Evolutionary conservation across 1,284 basidiomycete species (phyloP), one percentile per base, ranked within the genome.

Genomic region (Rhodotorula sp.): DNA sequence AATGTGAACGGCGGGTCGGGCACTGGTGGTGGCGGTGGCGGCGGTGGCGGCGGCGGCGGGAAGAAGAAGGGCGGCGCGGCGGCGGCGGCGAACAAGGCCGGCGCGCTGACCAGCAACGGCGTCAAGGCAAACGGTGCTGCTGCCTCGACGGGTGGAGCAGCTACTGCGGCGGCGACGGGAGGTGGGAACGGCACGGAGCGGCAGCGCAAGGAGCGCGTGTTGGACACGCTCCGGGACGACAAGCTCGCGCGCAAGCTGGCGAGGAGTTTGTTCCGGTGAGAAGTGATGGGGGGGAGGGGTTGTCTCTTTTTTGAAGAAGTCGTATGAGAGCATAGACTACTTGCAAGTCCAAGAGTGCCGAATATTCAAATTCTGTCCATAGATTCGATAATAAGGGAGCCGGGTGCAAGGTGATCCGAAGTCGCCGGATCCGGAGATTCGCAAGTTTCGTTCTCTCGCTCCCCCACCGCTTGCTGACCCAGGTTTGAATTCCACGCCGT

Each of bases 191-290:
- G n/a, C 19, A 38, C 48, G n/a, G 69, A 64, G 26, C 64, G 64
- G 62, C 64, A 65, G 61, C 64, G 54, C 45, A 65, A 62, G 57
- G 60, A 62, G 48, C 48, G 60, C 31, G 72, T 66, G 54, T 48
- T 70, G 23, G 71, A 71, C 19, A 52, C 55, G 26, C 28, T 76
- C 56, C 34, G 71, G 64, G 74, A 76, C 56, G 74, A 76, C 55
- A 52, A 60, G 57, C 54, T 76, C 31, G 74, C 74, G 60, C 52
- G 73, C 15, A 64, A 62, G 61, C 43, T 76, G 15, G 68, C 67
- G 5, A 34, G 74, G 38, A 71, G 67, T 28, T 61, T 76, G 69
- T 76, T 76, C 63, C 38, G 47, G 47, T 67, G 31, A 64, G 28
- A 14, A 23, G 12, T 6, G 21, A 55, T 2, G n/a, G 12, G 50